Evolutionary conservation across 495 filamentous ascomycete species (phyloP).

Genomic region (Aspergillus nanangensis): DNA sequence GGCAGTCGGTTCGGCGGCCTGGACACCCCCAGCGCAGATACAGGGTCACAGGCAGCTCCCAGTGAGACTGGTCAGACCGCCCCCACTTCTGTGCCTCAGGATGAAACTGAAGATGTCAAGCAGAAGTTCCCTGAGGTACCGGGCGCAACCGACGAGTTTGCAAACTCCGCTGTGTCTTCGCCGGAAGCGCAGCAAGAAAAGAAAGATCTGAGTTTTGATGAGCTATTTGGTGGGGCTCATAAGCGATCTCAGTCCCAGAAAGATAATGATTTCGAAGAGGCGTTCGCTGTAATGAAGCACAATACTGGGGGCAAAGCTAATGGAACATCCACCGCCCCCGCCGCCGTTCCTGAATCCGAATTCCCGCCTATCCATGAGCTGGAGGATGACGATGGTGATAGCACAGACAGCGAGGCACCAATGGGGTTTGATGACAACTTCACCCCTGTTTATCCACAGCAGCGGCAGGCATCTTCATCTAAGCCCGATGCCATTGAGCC

Average conservation of each 20-base stretch:
- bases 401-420: constrained; percentile 62
- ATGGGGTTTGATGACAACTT: constrained; percentile 90
- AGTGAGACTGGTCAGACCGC: constrained; percentile 27
- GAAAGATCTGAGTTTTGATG: constrained; percentile 42
- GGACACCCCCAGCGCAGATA: constrained; percentile 53
- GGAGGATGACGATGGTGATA: constrained; percentile 70
- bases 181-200: constrained; percentile 7
- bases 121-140: constrained; percentile 25
- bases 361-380: constrained; percentile 93
- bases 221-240: constrained; percentile 53
- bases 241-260: constrained; percentile 56
- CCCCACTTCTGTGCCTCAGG: constrained; percentile 31
- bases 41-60: constrained; percentile 47
- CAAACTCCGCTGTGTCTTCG: constrained; percentile 16
- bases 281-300: constrained; percentile 41
- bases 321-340: constrained; percentile 27
- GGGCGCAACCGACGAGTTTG: constrained; percentile 13
- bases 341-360: constrained; percentile 47
- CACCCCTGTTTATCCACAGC: constrained; percentile 62
- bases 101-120: constrained; percentile 32
- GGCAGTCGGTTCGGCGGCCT: constrained; percentile 60
- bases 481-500: constrained; percentile 29
- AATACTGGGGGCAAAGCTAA: constrained; percentile 18
- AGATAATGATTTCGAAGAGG: constrained; percentile 46
- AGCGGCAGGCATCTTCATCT: constrained; percentile 21